These are phyloP conservation scores for Cucurbita ficifolia DNA, from an alignment of 306 rosid species.

Conservation along the genomic window DNA sequence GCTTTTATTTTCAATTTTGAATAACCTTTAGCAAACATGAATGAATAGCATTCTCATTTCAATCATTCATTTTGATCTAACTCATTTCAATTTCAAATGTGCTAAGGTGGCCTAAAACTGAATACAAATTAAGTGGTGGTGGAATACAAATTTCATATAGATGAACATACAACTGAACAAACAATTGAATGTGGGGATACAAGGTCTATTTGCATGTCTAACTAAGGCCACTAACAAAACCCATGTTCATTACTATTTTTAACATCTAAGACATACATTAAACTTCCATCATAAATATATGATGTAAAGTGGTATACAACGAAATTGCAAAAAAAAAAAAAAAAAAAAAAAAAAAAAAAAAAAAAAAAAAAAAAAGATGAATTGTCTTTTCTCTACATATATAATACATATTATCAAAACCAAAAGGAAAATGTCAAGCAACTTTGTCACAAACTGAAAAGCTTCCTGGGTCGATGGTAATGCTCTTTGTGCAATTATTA, in stretches of 20 bases:
- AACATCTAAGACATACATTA: neutral
- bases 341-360: too few species aligned
- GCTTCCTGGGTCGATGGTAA: slow-evolving; percentile 68
- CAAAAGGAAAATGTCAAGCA: slow-evolving; percentile 20
- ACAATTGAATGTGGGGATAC: neutral
- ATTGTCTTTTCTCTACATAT: neutral
- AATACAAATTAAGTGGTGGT: too few species aligned
- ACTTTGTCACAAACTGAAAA: slow-evolving; percentile 59
- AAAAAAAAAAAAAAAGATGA: too few species aligned
- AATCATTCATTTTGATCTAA: too few species aligned
- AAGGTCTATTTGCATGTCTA: neutral
- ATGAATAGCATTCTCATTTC: too few species aligned
- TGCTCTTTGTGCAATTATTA: slow-evolving; percentile 91
- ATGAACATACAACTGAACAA: too few species aligned
- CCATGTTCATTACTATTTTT: neutral
- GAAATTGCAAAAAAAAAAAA: neutral
- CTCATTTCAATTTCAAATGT: too few species aligned
- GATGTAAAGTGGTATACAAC: neutral
- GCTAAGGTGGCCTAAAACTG: too few species aligned
- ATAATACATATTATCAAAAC: neutral
- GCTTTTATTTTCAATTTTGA: too few species aligned
- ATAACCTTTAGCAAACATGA: too few species aligned
- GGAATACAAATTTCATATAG: too few species aligned
- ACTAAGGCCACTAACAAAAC: neutral
- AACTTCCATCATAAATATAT: neutral